Evolutionary conservation across 2,329 filamentous ascomycete genomes (phyloP), one percentile per base, ranked within the genome.

Genomic region (Cadophora sp.): DNA sequence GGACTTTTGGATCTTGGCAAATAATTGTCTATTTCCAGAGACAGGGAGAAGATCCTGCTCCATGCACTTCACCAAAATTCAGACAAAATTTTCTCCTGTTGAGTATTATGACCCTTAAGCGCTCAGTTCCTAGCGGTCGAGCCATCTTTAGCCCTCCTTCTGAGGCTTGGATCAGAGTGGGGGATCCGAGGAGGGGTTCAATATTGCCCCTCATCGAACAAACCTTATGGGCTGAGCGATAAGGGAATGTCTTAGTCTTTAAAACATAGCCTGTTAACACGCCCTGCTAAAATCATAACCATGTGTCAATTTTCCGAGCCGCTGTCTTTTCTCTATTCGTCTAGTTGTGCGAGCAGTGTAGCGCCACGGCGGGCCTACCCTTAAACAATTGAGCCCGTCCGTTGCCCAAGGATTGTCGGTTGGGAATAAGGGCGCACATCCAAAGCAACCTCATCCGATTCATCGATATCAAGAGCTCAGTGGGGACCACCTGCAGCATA

Each of bases 331-430:
- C 43, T 48, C 43, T 48, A 48, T 31, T 31, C 24, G 26, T 31
- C 51, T 55, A 55, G 26, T n/a, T 48, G 43, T 34, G 51, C 51
- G 51, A 59, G 56, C n/a, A 37, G 8, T 40, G 31, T 34, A 59
- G 34, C 56, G 56, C 56, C 56, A 59, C 12, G 22, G 34, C 56
- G 56, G 56, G 56, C 31, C 34, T 59, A 59, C 22, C 56, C 56
- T 26, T 43, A 40, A 59, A 43, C 22, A n/a, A 16, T 40, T 27
- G 22, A 43, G 8, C 34, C 22, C 34, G 11, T 27, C 56, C 2
- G 11, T 43, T 3, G 26, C 19, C 51, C 51, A 55, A n/a, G 14
- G 14, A 31, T 55, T 14, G 16, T 29, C 26, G 27, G 27, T 19
- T 55, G 51, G 16, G 5, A 31, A 55, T 19, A 55, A 55, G 8